A percentile compares a stretch with the other conserved stretches of the same genome.
These are phyloP conservation scores for Lipomyces yarrowii DNA, from an alignment of 1,139 yeast species.

Conservation along the genomic window DNA sequence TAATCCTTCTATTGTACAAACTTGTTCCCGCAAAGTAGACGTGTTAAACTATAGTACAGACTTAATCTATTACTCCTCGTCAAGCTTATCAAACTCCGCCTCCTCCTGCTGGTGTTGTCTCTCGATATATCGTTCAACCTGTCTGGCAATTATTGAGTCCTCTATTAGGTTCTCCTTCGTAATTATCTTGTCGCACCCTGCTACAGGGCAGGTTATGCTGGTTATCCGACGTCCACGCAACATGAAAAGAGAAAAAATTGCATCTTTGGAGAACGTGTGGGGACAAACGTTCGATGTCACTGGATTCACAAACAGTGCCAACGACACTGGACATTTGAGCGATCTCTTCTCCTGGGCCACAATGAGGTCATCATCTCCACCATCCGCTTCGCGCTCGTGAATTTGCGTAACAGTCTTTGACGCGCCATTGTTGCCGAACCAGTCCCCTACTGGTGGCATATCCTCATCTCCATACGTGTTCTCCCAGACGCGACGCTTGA, in stretches of 20 bases:
- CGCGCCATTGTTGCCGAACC: conserved; percentile 20
- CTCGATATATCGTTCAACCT: conserved; percentile 18
- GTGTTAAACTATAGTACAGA: background rate
- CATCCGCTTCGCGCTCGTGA: conserved; percentile 2
- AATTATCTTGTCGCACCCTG: conserved; percentile 27
- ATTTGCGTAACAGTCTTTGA: background rate
- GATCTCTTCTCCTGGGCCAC: conserved; percentile 28
- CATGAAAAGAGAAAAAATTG: conserved; percentile 24
- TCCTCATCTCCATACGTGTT: conserved; percentile 27
- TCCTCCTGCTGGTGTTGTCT: conserved; percentile 5
- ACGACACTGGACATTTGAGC: conserved; percentile 33
- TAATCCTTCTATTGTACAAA: background rate
- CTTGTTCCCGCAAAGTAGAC: background rate
- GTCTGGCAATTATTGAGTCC: conserved; percentile 22
- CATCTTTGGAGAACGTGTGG: conserved; percentile 32
- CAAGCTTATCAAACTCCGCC: conserved; percentile 17
- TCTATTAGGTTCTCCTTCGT: conserved; percentile 6
- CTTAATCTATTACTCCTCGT: background rate
- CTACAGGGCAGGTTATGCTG: conserved; percentile 29
- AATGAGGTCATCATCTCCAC: conserved; percentile 31
- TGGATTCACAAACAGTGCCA: conserved; percentile 29
- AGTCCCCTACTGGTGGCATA: conserved; percentile 22
- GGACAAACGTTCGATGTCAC: conserved; percentile 32
- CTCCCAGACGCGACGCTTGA: conserved; percentile 27
- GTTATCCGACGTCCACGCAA: background rate